These are phyloP conservation scores for Cordyceps pruinosa DNA, from an alignment of 2,329 filamentous ascomycete genomes.

Conservation along the genomic window DNA sequence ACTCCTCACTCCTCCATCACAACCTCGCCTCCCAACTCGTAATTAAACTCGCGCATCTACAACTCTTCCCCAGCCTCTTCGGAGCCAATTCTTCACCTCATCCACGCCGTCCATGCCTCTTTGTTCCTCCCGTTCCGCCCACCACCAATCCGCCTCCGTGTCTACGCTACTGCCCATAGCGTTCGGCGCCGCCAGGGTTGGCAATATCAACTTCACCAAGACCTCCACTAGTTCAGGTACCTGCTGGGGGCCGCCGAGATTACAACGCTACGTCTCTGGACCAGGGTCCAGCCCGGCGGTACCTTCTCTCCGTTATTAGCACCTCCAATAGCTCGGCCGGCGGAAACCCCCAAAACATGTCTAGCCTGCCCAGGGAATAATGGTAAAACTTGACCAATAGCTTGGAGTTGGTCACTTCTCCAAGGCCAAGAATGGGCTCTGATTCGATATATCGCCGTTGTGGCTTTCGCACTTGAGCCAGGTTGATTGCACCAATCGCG, in stretches of 20 bases:
- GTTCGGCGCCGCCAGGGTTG: not conserved
- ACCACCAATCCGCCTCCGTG: not conserved
- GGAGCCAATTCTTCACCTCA: not conserved
- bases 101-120: too few species aligned
- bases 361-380: not conserved
- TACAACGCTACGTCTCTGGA: not conserved
- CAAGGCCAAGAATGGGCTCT: not conserved
- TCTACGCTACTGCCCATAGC: constrained; percentile 4
- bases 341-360: not conserved
- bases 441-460: constrained; percentile 6
- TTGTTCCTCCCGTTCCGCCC: not conserved
- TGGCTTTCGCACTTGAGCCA: not conserved
- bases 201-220: not conserved
- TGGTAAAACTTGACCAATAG: not conserved
- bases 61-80: too few species aligned
- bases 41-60: too few species aligned
- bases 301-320: not conserved
- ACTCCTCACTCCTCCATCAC: not conserved
- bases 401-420: not conserved
- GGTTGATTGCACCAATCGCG: not conserved
- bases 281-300: not conserved
- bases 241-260: constrained; percentile 3
- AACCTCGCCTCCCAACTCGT: too few species aligned
- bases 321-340: not conserved
- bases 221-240: not conserved